Base-by-base conservation (phyloP, 2,329 filamentous ascomycete genomes). In the Penicillium rolfsii region DNA sequence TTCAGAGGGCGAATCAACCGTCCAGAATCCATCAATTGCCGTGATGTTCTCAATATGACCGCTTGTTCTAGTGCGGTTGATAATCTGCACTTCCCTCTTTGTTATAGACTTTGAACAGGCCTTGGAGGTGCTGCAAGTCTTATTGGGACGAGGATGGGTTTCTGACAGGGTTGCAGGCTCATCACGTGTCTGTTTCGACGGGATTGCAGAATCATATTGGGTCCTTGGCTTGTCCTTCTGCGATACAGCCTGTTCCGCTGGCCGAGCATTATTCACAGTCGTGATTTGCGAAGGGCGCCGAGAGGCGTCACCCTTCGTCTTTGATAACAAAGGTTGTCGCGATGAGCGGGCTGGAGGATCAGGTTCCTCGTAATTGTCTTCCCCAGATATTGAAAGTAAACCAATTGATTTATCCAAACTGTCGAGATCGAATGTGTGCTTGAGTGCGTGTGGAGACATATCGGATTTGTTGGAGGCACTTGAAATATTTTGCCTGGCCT, bases 1-100 rank as follows among this genome's bases (percentile, higher is more conserved):
- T n/a, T 61, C 59, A 57, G 52, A 30, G 5, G 52, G 49, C 11
- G 57, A 30, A 4, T 71, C 60, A 24, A 70, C 58, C 4, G 57
- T 59, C 71, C 71, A 73, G 41, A 70, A 70, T 5, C 71, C 71
- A 52, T 70, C 55, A 2, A 59, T 52, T 3, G 61, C 61, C 28
- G 55, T 62, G 24, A 73, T 61, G 35, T 66, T 67, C 49, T 70
- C 70, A 35, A 66, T 26, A 22, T 71, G 58, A 0, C 57, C 61
- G 3, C 35, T 55, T 7, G 58, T 61, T 48, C 57, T 22, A 14
- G 4, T 57, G 3, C 26, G 26, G 11, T 58, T 45, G 9, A 52
- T 24, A 9, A 8, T 16, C 30, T 11, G 26, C n/a, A 19, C 3
- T 22, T 52, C 40, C 5, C 4, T n/a, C 33, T 58, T 57, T 9